Percentiles rank a stretch among this genome's conserved stretches.
These are phyloP conservation scores for Boletus reticuloceps DNA, from an alignment of 768 basidiomycete species.

Conservation along the genomic window DNA sequence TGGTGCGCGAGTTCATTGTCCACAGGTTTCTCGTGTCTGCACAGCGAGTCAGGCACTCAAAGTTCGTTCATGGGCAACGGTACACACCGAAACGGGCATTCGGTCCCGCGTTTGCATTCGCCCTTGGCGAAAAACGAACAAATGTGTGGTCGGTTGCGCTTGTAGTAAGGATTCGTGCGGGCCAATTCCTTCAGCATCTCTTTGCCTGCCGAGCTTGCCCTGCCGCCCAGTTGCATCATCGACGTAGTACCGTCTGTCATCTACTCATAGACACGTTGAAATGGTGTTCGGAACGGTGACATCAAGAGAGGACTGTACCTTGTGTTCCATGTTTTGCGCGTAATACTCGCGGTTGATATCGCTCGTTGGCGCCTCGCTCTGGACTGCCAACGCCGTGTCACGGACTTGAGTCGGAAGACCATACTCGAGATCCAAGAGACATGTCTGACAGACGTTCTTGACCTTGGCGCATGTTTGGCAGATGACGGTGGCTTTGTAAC, in stretches of 20 bases:
- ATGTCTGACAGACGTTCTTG: constrained; percentile 97
- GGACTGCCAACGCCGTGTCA: constrained; percentile 86
- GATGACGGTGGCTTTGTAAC: constrained; percentile 96
- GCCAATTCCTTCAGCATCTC: constrained; percentile 97
- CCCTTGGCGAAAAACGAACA: constrained; percentile 97
- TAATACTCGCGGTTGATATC: constrained; percentile 97
- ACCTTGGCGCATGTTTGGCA: constrained; percentile 97
- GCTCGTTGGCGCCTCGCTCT: constrained; percentile 90
- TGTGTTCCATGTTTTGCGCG: constrained; percentile 87
- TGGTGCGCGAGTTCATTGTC: constrained; percentile 85
- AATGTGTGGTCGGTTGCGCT: constrained; percentile 89
- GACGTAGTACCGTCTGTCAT: constrained; percentile 66
- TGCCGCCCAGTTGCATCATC: constrained; percentile 51
- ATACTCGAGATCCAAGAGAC: constrained; percentile 94
- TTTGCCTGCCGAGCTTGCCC: constrained; percentile 78
- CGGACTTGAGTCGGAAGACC: constrained; percentile 95
- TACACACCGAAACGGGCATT: constrained; percentile 83
- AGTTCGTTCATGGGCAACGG: neutral
- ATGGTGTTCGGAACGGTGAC: neutral
- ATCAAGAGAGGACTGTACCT: constrained; percentile 42
- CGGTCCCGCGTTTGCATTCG: constrained; percentile 85
- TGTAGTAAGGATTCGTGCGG: constrained; percentile 95
- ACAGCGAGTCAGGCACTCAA: neutral
- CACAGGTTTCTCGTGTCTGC: constrained; percentile 83
- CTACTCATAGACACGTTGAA: constrained; percentile 36